These are phyloP conservation scores for Cerrena zonata DNA, from an alignment of 1,284 basidiomycete genomes.

Conservation along the genomic window DNA sequence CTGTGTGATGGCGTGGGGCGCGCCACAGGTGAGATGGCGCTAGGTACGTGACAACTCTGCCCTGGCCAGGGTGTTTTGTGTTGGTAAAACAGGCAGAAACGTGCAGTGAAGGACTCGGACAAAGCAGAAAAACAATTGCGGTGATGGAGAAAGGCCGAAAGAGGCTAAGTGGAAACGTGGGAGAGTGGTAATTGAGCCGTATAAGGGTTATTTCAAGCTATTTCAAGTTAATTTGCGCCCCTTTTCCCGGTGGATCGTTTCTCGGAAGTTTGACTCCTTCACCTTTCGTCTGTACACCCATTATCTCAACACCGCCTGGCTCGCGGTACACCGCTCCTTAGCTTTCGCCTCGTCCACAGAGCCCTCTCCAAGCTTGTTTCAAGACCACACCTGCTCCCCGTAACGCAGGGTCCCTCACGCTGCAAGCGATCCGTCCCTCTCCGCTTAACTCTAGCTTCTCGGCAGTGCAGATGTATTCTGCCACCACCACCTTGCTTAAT, in stretches of 20 bases:
- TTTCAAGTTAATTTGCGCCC: not conserved
- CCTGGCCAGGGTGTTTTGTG: too few species aligned
- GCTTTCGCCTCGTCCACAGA: too few species aligned
- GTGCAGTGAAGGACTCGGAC: too few species aligned
- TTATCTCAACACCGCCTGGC: not conserved
- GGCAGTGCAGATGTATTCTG: not conserved
- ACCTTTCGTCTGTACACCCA: not conserved
- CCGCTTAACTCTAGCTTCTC: not conserved
- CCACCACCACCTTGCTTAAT: not conserved
- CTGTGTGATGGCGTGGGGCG: not conserved
- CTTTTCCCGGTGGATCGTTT: not conserved
- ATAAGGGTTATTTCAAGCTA: too few species aligned
- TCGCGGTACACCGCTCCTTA: not conserved
- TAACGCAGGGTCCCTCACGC: too few species aligned
- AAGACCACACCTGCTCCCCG: too few species aligned
- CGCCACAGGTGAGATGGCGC: not conserved
- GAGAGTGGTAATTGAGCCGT: not conserved
- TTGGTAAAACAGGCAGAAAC: too few species aligned
- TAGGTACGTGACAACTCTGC: not conserved
- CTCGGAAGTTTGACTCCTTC: not conserved
- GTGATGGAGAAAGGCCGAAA: not conserved
- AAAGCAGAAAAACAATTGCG: not conserved
- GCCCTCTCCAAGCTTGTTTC: too few species aligned
- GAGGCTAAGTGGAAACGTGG: not conserved
- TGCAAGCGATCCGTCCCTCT: not conserved